Base-by-base conservation (phyloP, 371 early-diverging fungal genomes). In the Mucor mucedo region DNA sequence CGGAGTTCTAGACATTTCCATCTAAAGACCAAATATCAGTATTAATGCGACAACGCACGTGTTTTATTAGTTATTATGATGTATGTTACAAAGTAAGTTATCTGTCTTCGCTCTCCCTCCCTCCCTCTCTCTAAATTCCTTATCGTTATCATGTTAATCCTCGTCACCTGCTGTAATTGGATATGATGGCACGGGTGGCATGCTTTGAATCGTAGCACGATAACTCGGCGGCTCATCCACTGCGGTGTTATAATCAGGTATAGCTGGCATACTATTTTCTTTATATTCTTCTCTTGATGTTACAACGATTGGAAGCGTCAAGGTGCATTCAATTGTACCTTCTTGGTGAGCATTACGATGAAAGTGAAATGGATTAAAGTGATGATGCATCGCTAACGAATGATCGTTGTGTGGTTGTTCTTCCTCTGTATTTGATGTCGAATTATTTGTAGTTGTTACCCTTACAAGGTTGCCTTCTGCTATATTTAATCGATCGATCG, bases 251-350 rank as follows among this genome's bases (percentile, higher is more conserved):
- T 66, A 70, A 29, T 59, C 63, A 9, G 70, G 70, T 8, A 66
- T 39, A 33, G 57, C 62, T 10, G 70, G 70, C 5, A 55, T 29
- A 14, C 40, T 42, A 1, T 66, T 66, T n/a, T 70, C 70, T 16
- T 56, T 21, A 21, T 66, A 66, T 16, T 62, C 59, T 28, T 65
- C 66, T 50, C 70, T 45, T 5, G 70, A 70, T 44, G 70, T 70
- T 1, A 70, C 59, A 27, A 40, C 41, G 3, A 70, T 10, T 1
- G 70, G 70, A 11, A 70, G 27, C 4, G 27, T 58, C 32, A 70
- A 39, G 4, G 29, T n/a, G 27, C 63, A 63, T 49, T 60, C 66
- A 49, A 47, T 42, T 4, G 57, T 38, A 5, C 47, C 52, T 33
- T 66, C 56, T n/a, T 39, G 40, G 30, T 27, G 3, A 5, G 16